These are phyloP conservation scores for Melaleuca quinquenervia DNA, from an alignment of 345 rosid genomes.

Conservation along the genomic window DNA sequence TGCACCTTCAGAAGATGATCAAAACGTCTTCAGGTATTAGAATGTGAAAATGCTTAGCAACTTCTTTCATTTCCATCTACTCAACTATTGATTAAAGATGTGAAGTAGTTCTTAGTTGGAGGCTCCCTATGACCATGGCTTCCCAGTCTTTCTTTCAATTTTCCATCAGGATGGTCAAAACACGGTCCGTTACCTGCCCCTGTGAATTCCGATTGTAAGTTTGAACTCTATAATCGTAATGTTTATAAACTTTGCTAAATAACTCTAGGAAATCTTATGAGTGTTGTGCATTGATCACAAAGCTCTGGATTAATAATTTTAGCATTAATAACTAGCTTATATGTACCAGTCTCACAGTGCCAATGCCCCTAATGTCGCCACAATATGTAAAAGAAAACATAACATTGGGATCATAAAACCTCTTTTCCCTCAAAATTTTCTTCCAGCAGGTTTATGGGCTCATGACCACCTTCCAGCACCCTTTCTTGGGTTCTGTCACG, in stretches of 20 bases:
- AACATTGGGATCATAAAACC: neutral
- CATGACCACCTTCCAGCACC: neutral
- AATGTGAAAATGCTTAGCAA: neutral
- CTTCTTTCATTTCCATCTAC: neutral
- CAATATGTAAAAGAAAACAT: neutral
- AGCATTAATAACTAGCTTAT: neutral
- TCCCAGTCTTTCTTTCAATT: neutral
- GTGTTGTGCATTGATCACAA: neutral
- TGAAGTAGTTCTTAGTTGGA: neutral
- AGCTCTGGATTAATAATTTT: neutral
- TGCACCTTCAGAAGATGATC: conserved; percentile 85
- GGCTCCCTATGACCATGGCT: neutral
- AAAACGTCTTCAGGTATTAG: conserved; percentile 58
- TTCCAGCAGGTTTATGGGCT: no score
- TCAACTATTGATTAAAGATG: neutral
- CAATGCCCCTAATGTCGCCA: neutral
- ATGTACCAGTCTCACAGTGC: neutral
- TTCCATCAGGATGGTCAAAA: neutral
- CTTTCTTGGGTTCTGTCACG: neutral
- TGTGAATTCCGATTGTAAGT: neutral
- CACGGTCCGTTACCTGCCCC: neutral
- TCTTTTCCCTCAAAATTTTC: no score
- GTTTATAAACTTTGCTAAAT: neutral
- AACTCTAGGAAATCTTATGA: neutral
- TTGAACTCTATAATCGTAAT: neutral